Percentiles rank a stretch among this genome's conserved stretches.
Conservation (phyloP, 352 stramenopile genomes). For the Globisporangium sylvaticum region DNA sequence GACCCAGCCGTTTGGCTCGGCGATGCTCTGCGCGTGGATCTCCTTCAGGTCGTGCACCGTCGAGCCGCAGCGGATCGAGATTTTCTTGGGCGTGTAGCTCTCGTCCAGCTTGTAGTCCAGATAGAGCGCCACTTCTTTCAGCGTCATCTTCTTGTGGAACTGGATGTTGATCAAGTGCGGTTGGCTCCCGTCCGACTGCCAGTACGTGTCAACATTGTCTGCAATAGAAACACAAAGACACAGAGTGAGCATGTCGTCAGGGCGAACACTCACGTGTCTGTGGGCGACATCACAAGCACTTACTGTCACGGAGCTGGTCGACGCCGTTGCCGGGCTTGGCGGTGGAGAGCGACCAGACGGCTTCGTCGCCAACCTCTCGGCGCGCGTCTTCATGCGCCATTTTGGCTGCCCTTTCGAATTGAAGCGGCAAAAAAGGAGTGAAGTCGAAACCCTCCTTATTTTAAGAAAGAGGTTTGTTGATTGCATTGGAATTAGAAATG, state of each 20-base stretch:
- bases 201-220: slow-evolving; percentile 97
- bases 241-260: background rate
- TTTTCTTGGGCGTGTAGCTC: slow-evolving; percentile 97
- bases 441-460: background rate
- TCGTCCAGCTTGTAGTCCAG: slow-evolving; percentile 98
- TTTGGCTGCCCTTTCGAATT: background rate
- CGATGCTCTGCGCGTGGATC: slow-evolving; percentile 88
- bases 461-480: background rate
- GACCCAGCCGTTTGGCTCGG: slow-evolving; percentile 93
- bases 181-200: slow-evolving; percentile 93
- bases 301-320: slow-evolving; percentile 94
- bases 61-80: slow-evolving; percentile 90
- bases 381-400: slow-evolving; percentile 17
- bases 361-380: slow-evolving; percentile 83
- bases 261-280: background rate
- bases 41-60: slow-evolving; percentile 96
- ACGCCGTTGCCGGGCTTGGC: slow-evolving; percentile 98
- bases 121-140: slow-evolving; percentile 95
- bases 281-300: slow-evolving; percentile 10
- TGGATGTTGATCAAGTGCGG: slow-evolving; percentile 98
- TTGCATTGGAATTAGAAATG: background rate
- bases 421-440: background rate
- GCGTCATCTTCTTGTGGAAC: slow-evolving; percentile 92
- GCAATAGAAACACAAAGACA: background rate
- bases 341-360: slow-evolving; percentile 94